Evolutionary conservation across 1,284 basidiomycete genomes (phyloP), one percentile per base, ranked within the genome.

Genomic region (Irpex sp.): DNA sequence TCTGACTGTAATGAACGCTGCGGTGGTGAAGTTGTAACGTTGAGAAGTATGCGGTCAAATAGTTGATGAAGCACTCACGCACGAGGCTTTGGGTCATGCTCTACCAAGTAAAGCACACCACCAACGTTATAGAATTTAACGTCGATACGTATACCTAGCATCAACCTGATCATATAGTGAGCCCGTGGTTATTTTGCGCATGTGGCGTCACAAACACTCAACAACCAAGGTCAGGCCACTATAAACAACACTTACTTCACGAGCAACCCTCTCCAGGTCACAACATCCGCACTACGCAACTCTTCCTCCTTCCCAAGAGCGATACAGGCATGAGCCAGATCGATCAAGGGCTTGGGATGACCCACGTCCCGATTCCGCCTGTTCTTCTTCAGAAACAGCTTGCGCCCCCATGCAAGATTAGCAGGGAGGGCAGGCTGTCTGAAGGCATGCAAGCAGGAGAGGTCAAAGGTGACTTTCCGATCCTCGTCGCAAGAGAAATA

Each of bases 261-360:
- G n/a, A 63, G 19, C 11, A 63, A 19, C 5, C 62, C 62, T 34
- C 62, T 9, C 62, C 62, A 63, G 34, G 62, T 63, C n/a, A 63
- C 57, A 11, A 63, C 58, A 48, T 59, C 17, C 8, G 62, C 62
- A 4, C 37, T 38, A 7, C 44, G 40, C 15, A 63, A 19, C 17
- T 37, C 13, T 11, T n/a, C 13, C 17, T 11, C 17, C 5, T 47
- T 37, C 9, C 58, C 57, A 7, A 44, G n/a, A 36, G 26, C 38
- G 3, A 55, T 19, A 37, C 62, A 63, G 11, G 62, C 47, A 4
- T 37, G 34, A 17, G 59, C 19, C 8, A 63, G 11, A 26, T 63
- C 5, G n/a, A 51, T 38, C 34, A 63, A 31, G 5, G 62, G 47
- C 13, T 5, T 54, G 8, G 57, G 62, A 54, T 63, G 62, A 4